These are phyloP conservation scores for Cryptococcus wingfieldii DNA, from an alignment of 1,284 basidiomycete genomes.

Conservation along the genomic window DNA sequence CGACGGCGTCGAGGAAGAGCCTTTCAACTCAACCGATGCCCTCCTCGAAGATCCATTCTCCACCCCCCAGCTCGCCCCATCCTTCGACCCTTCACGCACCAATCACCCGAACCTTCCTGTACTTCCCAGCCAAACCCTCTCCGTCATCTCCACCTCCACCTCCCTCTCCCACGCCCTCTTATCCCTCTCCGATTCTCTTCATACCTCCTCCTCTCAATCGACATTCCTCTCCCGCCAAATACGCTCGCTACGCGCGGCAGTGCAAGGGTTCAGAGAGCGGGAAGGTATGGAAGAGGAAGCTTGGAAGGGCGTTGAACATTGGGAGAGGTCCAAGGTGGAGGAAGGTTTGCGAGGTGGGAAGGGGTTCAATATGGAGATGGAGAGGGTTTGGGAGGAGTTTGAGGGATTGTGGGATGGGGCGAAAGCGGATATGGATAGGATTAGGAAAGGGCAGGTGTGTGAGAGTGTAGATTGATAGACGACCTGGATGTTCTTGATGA, in stretches of 20 bases:
- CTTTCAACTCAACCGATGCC: conserved; percentile 3
- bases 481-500: no score
- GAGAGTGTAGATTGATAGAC: no score
- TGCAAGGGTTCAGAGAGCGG: conserved; percentile 11
- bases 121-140: not conserved
- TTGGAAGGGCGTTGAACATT: conserved; percentile 7
- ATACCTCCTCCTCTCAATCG: conserved; percentile 10
- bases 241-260: conserved; percentile 11
- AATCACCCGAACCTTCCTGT: not conserved
- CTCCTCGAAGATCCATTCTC: not conserved
- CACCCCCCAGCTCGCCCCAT: not conserved
- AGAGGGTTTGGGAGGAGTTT: no score
- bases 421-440: no score
- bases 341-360: conserved; percentile 3
- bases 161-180: not conserved
- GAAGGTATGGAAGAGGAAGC: conserved; percentile 10
- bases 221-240: conserved; percentile 11
- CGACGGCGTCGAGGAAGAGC: conserved; percentile 1
- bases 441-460: no score
- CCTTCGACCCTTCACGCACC: not conserved
- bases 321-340: conserved; percentile 9
- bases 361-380: not conserved
- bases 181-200: conserved; percentile 12
- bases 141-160: conserved; percentile 2
- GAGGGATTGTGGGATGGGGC: no score